Evolutionary conservation across 352 stramenopile genomes (phyloP).

Genomic region (Phytopythium helicoides): DNA sequence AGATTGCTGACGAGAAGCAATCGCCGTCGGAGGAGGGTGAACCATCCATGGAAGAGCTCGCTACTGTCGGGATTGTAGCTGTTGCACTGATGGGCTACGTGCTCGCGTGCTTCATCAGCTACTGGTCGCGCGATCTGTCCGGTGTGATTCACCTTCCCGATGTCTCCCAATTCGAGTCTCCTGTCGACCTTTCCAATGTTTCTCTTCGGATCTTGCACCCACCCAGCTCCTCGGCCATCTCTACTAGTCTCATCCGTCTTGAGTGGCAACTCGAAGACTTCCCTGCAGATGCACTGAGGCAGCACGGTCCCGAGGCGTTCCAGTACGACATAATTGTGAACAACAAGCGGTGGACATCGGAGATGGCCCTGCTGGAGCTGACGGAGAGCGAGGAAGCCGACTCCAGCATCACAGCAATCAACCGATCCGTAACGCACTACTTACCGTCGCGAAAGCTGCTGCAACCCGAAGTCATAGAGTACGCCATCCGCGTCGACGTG

Average conservation of each 20-base stretch:
- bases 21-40: not conserved
- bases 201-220: conserved; percentile 33
- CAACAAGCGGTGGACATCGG: conserved; percentile 25
- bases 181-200: conserved; percentile 47
- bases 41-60: conserved; percentile 14
- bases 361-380: conserved; percentile 31
- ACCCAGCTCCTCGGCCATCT: conserved; percentile 11
- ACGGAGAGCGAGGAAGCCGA: conserved; percentile 6
- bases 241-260: conserved; percentile 19
- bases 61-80: conserved; percentile 21
- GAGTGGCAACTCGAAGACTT: conserved; percentile 45
- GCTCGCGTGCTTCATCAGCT: conserved; percentile 37
- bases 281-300: conserved; percentile 24
- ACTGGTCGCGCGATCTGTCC: conserved; percentile 21
- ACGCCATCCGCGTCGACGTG: conserved; percentile 32
- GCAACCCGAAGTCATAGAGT: not conserved
- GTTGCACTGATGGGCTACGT: conserved; percentile 35
- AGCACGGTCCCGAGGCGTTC: conserved; percentile 44
- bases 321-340: conserved; percentile 40
- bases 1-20: not conserved
- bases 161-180: conserved; percentile 26
- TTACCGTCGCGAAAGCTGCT: not conserved
- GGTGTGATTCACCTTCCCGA: conserved; percentile 34
- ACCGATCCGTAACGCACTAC: not conserved
- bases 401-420: not conserved